A percentile compares a stretch with the other conserved stretches of the same genome.
phyloP scores from a whole-genome alignment of 805 yeast species.

The Candida silvicultrix region DNA sequence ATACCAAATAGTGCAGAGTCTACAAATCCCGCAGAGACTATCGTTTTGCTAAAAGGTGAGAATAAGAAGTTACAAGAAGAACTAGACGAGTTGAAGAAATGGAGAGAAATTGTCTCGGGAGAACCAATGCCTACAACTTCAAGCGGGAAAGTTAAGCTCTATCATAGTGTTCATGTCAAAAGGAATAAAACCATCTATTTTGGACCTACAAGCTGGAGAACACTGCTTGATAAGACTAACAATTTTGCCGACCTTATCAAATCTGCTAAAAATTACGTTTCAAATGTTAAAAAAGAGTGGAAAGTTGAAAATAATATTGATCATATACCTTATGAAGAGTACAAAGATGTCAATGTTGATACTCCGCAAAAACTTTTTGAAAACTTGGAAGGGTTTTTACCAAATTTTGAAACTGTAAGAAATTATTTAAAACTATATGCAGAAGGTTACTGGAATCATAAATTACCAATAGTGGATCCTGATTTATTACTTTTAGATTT shows the following conservation, averaged over 20 bases:
- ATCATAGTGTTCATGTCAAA: constrained; percentile 5
- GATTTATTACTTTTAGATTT: constrained; percentile 11
- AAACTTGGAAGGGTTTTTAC: constrained; percentile 12
- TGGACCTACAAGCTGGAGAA: constrained; percentile 20
- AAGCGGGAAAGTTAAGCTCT: constrained; percentile 2
- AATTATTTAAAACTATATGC: constrained; percentile 10
- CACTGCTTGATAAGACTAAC: constrained; percentile 5
- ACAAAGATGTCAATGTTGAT: constrained; percentile 4
- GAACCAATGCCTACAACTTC: background rate
- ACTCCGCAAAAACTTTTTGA: constrained; percentile 8
- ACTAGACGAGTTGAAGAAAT: constrained; percentile 6
- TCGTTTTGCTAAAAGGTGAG: constrained; percentile 11
- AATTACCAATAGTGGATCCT: constrained; percentile 13
- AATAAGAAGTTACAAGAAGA: constrained; percentile 12
- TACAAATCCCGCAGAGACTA: constrained; percentile 6
- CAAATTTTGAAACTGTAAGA: constrained; percentile 11
- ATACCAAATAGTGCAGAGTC: constrained; percentile 19
- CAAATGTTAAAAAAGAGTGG: constrained; percentile 19
- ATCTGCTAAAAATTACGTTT: constrained; percentile 7
- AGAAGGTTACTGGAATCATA: constrained; percentile 11
- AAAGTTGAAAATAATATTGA: constrained; percentile 9
- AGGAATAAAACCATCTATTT: constrained; percentile 8
- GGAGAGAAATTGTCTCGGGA: background rate
- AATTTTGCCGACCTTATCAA: constrained; percentile 5
- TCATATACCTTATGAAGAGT: constrained; percentile 4